Percentiles rank a stretch among this genome's conserved stretches.
These are phyloP conservation scores for Viola odorata DNA, from an alignment of 345 rosid species.

Conservation along the genomic window DNA sequence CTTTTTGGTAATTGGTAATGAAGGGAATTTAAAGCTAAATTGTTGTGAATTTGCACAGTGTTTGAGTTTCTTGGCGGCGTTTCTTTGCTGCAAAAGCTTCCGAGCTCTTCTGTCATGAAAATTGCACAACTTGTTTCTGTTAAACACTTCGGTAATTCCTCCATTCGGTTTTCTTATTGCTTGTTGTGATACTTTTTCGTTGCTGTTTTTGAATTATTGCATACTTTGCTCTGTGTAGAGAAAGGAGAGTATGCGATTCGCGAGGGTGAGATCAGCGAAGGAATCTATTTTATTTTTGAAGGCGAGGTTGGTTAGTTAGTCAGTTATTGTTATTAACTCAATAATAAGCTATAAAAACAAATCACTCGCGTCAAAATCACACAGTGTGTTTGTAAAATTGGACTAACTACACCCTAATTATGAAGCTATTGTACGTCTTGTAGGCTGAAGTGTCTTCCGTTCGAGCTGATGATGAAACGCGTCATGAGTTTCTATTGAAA, in stretches of 20 bases:
- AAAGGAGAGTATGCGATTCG: slow-evolving; percentile 67
- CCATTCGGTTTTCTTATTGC: neutral
- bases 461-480: slow-evolving; percentile 53
- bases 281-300: slow-evolving; percentile 74
- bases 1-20: neutral
- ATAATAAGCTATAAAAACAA: no score
- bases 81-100: slow-evolving; percentile 66
- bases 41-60: slow-evolving; percentile 33
- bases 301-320: slow-evolving; percentile 61
- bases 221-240: slow-evolving; percentile 32
- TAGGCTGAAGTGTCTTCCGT: slow-evolving; percentile 75
- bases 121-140: slow-evolving; percentile 48
- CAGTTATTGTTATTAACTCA: neutral
- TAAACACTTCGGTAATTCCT: slow-evolving; percentile 48
- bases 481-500: slow-evolving; percentile 65
- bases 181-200: neutral
- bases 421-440: neutral
- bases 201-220: slow-evolving; percentile 1
- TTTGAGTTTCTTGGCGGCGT: slow-evolving; percentile 68
- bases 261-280: slow-evolving; percentile 71
- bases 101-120: slow-evolving; percentile 54
- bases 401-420: no score
- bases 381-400: no score
- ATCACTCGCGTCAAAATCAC: no score
- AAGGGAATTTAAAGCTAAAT: neutral